Percentiles rank a stretch among this genome's conserved stretches.
Conservation (phyloP, 2,329 filamentous ascomycete genomes). For the Diaporthe humulicola region DNA sequence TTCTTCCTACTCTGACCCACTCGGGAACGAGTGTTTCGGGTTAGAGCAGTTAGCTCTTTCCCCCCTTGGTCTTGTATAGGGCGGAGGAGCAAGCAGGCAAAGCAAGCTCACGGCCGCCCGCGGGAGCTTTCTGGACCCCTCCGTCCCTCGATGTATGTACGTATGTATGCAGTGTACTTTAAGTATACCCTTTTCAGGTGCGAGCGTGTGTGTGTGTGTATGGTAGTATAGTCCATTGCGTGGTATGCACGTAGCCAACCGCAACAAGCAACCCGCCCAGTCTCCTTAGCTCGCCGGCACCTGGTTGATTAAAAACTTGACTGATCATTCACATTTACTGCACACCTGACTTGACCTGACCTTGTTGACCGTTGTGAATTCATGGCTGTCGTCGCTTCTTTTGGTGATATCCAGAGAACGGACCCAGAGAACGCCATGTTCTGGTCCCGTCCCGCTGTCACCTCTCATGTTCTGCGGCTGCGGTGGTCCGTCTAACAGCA, state of each 20-base stretch:
- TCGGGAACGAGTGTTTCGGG: background rate
- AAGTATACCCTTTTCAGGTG: background rate
- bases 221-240: background rate
- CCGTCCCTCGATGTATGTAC: background rate
- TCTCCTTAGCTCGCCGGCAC: background rate
- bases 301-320: slow-evolving; percentile 7
- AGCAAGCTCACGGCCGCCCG: slow-evolving; percentile 11
- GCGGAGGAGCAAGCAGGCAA: background rate
- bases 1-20: background rate
- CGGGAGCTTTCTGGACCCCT: background rate
- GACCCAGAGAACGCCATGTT: slow-evolving; percentile 4
- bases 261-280: background rate
- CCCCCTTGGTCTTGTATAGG: too few species aligned
- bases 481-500: background rate
- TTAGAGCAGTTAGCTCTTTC: background rate
- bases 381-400: background rate
- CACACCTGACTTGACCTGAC: background rate
- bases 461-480: background rate
- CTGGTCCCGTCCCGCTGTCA: slow-evolving; percentile 5
- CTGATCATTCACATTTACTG: background rate
- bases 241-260: slow-evolving; percentile 21
- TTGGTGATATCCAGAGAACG: background rate
- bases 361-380: background rate
- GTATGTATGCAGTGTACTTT: slow-evolving; percentile 2
- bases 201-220: background rate